A percentile compares a stretch with the other conserved stretches of the same genome.
phyloP scores from a whole-genome alignment of 371 early-diverging fungal genomes.

The Mucor plumbeus region DNA sequence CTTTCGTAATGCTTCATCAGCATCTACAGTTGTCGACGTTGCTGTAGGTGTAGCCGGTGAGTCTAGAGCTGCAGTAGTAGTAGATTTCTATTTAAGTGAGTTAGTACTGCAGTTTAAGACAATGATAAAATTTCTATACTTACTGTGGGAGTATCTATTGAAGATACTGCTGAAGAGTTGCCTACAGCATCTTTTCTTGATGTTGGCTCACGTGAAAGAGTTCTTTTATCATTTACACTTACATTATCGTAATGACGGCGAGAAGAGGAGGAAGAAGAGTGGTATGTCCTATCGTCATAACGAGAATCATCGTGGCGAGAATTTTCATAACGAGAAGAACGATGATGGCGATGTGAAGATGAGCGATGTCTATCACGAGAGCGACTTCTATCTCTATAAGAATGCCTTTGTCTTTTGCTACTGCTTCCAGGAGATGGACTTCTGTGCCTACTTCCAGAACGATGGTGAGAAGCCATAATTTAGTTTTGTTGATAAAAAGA shows the following conservation, averaged over 20 bases:
- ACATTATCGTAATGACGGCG: conserved; percentile 47
- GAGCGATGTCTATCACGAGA: conserved; percentile 45
- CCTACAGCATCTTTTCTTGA: conserved; percentile 43
- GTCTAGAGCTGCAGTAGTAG: neutral
- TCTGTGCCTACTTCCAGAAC: conserved; percentile 45
- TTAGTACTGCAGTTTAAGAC: neutral
- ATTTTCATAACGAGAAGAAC: conserved; percentile 35
- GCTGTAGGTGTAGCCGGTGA: neutral
- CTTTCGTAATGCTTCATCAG: conserved; percentile 69
- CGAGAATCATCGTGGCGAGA: conserved; percentile 38
- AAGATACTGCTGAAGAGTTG: conserved; percentile 13
- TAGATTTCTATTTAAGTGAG: neutral
- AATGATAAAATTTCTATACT: conserved; percentile 8
- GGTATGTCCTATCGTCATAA: conserved; percentile 32
- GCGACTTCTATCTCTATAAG: conserved; percentile 40
- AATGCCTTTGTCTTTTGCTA: conserved; percentile 38
- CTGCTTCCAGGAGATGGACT: conserved; percentile 50
- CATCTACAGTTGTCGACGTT: conserved; percentile 19
- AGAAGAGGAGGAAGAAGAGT: conserved; percentile 24
- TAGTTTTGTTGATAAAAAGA: conserved; percentile 14
- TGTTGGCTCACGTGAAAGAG: conserved; percentile 43
- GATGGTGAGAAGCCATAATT: conserved; percentile 38
- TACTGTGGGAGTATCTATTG: conserved; percentile 18
- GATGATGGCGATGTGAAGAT: conserved; percentile 37
- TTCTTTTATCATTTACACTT: conserved; percentile 48